Percentiles rank a stretch among this genome's conserved stretches.
phyloP scores from a whole-genome alignment of 225 moss, liverwort and hornwort genomes.

The Anthoceros angustus region DNA sequence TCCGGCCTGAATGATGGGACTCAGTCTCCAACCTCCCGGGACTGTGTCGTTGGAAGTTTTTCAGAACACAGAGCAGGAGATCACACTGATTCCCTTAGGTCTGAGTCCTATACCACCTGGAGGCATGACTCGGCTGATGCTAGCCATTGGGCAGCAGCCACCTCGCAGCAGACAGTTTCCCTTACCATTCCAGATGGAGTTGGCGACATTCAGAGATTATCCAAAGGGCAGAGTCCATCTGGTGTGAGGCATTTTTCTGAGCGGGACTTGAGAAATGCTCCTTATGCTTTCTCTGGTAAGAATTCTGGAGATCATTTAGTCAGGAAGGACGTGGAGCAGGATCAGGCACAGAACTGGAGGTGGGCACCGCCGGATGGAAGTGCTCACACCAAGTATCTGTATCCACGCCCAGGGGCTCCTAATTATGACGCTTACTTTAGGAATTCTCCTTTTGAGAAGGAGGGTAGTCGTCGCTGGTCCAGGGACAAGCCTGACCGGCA shows the following conservation, averaged over 20 bases:
- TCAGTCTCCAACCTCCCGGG: neutral
- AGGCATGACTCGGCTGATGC: neutral
- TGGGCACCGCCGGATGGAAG: slow-evolving; percentile 56
- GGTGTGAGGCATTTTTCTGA: neutral
- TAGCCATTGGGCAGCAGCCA: neutral
- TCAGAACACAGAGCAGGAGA: neutral
- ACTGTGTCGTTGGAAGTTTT: neutral
- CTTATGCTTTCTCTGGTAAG: neutral
- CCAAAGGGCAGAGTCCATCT: neutral
- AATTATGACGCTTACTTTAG: slow-evolving; percentile 54
- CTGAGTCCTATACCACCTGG: neutral
- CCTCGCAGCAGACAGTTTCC: neutral
- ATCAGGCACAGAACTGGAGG: slow-evolving; percentile 30
- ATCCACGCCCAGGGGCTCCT: slow-evolving; percentile 35
- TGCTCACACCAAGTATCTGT: slow-evolving; percentile 32
- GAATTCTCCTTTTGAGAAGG: slow-evolving; percentile 47
- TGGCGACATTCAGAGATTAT: neutral
- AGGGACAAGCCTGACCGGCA: slow-evolving; percentile 77
- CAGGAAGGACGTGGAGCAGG: neutral
- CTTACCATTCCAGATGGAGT: neutral
- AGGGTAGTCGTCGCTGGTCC: slow-evolving; percentile 84
- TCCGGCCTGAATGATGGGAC: neutral
- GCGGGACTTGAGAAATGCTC: neutral
- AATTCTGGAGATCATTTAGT: neutral
- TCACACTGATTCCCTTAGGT: neutral